Conservation (phyloP, 2,329 filamentous ascomycete species). For the Colletotrichum sp. region DNA sequence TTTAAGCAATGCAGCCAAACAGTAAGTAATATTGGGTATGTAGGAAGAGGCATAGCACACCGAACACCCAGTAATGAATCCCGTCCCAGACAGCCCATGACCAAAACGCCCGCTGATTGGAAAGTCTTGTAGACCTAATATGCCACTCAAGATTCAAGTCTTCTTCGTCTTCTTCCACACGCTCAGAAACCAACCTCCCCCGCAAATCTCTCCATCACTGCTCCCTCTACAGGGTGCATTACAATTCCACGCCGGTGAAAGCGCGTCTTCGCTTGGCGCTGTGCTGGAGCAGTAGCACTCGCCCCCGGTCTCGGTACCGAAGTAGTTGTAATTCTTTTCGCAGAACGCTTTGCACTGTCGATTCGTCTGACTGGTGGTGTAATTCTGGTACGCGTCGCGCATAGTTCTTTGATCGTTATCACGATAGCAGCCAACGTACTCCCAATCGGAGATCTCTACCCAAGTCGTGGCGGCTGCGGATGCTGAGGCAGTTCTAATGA, state of each 20-base stretch:
- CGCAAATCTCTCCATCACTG: background rate
- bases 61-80: background rate
- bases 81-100: background rate
- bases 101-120: background rate
- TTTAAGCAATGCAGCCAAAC: background rate
- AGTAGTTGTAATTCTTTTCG: background rate
- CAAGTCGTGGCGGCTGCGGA: background rate
- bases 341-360: background rate
- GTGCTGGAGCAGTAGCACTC: background rate
- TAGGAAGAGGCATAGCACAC: background rate
- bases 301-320: background rate
- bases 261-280: background rate
- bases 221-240: background rate
- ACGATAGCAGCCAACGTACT: background rate
- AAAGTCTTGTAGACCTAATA: background rate
- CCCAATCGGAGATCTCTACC: background rate
- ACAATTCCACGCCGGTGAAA: background rate
- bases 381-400: background rate
- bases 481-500: background rate
- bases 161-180: background rate
- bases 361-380: background rate
- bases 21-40: background rate
- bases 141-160: background rate
- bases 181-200: background rate
- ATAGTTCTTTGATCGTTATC: background rate